Evolutionary conservation across 164 flowering plant species (phyloP).

Genomic region (Vitis labrusca): DNA sequence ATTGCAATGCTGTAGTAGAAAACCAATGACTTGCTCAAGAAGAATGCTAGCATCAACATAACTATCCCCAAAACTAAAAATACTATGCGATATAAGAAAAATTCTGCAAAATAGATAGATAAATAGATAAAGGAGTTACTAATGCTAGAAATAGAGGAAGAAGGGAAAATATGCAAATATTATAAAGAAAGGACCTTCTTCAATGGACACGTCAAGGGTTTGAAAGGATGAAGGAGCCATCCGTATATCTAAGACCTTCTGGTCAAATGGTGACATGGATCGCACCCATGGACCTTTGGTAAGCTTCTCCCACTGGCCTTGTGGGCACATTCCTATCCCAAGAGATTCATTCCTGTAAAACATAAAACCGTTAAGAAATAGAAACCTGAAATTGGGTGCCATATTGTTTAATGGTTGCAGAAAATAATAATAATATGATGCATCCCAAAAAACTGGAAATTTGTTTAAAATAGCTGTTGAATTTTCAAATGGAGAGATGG

Average conservation of each 20-base stretch:
- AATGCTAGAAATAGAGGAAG: not conserved
- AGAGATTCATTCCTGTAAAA: conserved; percentile 66
- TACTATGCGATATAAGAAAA: conserved; percentile 49
- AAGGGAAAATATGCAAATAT: not conserved
- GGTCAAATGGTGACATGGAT: conserved; percentile 85
- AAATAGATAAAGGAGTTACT: not conserved
- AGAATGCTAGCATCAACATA: conserved; percentile 57
- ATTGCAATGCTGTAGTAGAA: conserved; percentile 91
- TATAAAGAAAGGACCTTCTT: conserved; percentile 57
- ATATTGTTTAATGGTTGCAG: not conserved
- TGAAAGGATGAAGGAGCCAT: conserved; percentile 36
- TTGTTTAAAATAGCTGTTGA: not conserved
- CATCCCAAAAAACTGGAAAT: not conserved
- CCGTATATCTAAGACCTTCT: conserved; percentile 69
- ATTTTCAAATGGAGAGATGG: not conserved
- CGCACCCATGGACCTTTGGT: conserved; percentile 65
- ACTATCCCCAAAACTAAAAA: conserved; percentile 59
- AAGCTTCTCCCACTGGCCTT: conserved; percentile 73
- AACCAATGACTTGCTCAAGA: conserved; percentile 62
- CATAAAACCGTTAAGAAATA: not conserved
- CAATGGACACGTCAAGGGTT: conserved; percentile 54
- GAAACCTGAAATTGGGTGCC: too few relatives aligned
- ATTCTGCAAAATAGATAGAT: conserved; percentile 54
- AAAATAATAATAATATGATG: not conserved
- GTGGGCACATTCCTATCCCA: conserved; percentile 77